These are phyloP conservation scores for Borovskyia barvae DNA, from an alignment of 208 protist genomes.

Conservation along the genomic window DNA sequence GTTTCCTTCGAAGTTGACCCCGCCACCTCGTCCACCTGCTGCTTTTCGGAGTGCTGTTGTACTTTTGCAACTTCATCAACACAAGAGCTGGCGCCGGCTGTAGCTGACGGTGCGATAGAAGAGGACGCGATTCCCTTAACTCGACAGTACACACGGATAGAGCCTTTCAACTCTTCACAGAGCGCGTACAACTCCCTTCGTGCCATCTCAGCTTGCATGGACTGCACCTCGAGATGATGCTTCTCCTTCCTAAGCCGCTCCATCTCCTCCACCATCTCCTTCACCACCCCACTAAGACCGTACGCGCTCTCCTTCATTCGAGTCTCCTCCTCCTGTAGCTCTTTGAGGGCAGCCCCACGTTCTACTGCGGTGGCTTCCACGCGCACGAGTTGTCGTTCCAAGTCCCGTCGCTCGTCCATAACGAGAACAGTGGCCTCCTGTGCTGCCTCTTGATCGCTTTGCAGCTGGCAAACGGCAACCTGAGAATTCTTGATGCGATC, in stretches of 20 bases:
- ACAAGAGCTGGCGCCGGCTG: background rate
- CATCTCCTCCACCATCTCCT: constrained; percentile 62
- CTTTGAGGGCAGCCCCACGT: constrained; percentile 15
- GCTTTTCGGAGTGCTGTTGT: no score
- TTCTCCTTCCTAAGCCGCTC: constrained; percentile 34
- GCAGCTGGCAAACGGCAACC: constrained; percentile 17
- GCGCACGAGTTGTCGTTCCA: constrained; percentile 15
- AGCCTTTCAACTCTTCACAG: constrained; percentile 86
- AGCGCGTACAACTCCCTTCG: constrained; percentile 70
- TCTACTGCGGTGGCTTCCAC: constrained; percentile 16
- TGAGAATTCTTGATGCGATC: constrained; percentile 28
- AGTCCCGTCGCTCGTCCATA: constrained; percentile 33
- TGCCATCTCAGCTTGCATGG: constrained; percentile 63
- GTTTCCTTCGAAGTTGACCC: no score
- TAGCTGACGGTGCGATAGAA: no score
- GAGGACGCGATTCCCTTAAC: constrained; percentile 46
- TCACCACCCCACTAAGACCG: constrained; percentile 69
- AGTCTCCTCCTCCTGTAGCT: constrained; percentile 41
- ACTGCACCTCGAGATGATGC: constrained; percentile 19
- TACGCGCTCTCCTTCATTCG: constrained; percentile 63
- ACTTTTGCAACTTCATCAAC: no score
- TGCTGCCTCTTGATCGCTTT: constrained; percentile 25
- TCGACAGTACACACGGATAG: constrained; percentile 91
- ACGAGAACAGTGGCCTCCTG: constrained; percentile 67
- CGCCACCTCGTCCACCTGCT: no score